A percentile compares a stretch with the other conserved stretches of the same genome.
These are phyloP conservation scores for Sarcodon aspratus DNA, from an alignment of 768 basidiomycete genomes.

Conservation along the genomic window DNA sequence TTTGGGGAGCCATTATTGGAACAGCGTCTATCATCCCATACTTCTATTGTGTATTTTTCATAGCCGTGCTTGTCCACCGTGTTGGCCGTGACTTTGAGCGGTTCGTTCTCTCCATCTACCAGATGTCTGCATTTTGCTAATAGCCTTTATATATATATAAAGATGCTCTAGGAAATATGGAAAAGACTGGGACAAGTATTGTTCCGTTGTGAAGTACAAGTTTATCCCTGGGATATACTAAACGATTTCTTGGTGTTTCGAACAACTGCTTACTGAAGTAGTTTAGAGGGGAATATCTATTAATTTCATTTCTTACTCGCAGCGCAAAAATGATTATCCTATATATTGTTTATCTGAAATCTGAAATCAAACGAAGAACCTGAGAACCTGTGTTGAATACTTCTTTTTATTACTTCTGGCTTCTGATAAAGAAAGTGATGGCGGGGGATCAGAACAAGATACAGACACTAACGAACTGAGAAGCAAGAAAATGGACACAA, in stretches of 20 bases:
- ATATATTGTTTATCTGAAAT: too few species aligned
- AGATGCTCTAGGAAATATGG: conserved; percentile 86
- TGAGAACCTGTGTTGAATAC: too few species aligned
- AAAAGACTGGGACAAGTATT: conserved; percentile 91
- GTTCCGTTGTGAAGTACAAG: conserved; percentile 77
- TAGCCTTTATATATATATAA: conserved; percentile 3
- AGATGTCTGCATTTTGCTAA: conserved; percentile 1
- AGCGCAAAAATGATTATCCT: too few species aligned
- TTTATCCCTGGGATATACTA: conserved; percentile 86
- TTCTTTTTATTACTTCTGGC: too few species aligned
- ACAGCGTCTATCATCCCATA: conserved; percentile 78
- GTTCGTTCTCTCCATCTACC: conserved; percentile 21
- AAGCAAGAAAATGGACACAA: too few species aligned
- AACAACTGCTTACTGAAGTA: too few species aligned
- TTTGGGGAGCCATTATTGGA: conserved; percentile 76
- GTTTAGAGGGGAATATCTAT: too few species aligned
- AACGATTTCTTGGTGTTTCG: background rate
- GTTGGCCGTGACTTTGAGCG: conserved; percentile 92
- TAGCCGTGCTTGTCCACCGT: conserved; percentile 84
- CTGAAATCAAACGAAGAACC: too few species aligned
- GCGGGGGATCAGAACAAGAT: too few species aligned
- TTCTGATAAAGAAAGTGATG: too few species aligned
- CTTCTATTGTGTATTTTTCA: conserved; percentile 96
- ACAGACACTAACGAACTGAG: too few species aligned
- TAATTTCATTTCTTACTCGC: too few species aligned